Percentiles rank a stretch among this genome's conserved stretches.
Evolutionary conservation across 225 moss, liverwort and hornwort species (phyloP).

Genomic region (Marchantia polymorpha): DNA sequence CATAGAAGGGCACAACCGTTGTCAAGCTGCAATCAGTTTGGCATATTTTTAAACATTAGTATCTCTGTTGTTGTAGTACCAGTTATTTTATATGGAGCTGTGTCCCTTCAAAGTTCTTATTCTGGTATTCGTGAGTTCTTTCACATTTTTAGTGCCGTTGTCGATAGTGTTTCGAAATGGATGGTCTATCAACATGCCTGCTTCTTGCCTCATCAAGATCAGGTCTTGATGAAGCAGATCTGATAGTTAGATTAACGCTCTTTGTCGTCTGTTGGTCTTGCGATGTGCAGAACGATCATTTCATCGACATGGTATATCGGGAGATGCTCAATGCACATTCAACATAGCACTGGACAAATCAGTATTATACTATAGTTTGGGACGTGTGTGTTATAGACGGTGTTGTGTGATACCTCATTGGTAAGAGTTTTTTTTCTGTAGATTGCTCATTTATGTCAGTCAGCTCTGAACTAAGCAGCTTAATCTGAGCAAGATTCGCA

Average conservation of each 20-base stretch:
- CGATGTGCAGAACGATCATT: constrained; percentile 72
- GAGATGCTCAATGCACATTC: constrained; percentile 78
- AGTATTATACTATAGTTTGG: constrained; percentile 17
- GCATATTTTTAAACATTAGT: too few relatives aligned
- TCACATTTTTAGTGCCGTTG: too few relatives aligned
- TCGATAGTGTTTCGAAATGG: too few relatives aligned
- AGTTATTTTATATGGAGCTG: too few relatives aligned
- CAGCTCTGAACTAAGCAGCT: constrained; percentile 1
- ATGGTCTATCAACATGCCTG: too few relatives aligned
- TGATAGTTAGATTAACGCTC: background rate
- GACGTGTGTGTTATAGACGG: constrained; percentile 19
- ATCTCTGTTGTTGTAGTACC: too few relatives aligned
- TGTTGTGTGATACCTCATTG: constrained; percentile 33
- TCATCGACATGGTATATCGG: constrained; percentile 91
- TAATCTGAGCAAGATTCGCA: constrained; percentile 14
- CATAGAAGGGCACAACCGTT: too few relatives aligned
- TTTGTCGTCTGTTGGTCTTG: background rate
- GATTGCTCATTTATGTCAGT: constrained; percentile 16
- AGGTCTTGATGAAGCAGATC: too few relatives aligned
- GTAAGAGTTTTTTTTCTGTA: constrained; percentile 21
- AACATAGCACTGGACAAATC: constrained; percentile 35
- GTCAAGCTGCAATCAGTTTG: too few relatives aligned
- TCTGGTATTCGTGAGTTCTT: too few relatives aligned
- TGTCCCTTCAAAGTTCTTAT: too few relatives aligned
- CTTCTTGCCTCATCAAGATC: too few relatives aligned